A percentile compares a stretch with the other conserved stretches of the same genome.
Evolutionary conservation across 345 rosid species (phyloP).

Genomic region (Murraya paniculata): DNA sequence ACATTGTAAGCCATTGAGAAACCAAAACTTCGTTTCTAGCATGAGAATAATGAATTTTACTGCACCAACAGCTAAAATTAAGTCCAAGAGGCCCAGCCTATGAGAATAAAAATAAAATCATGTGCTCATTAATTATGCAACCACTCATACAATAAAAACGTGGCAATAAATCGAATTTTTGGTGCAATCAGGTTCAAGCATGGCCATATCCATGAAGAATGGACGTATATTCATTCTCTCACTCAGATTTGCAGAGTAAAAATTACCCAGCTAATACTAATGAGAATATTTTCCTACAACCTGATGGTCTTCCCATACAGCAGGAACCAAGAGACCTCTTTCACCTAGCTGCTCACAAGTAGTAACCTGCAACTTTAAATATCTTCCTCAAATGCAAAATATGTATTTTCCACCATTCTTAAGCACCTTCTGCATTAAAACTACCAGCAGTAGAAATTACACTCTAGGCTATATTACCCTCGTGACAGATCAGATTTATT

Average conservation of each 20-base stretch:
- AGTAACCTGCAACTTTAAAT: background rate
- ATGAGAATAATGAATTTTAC: background rate
- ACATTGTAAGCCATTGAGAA: background rate
- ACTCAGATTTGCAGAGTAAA: background rate
- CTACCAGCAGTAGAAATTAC: background rate
- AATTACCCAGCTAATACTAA: background rate
- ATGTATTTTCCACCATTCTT: background rate
- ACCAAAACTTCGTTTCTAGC: background rate
- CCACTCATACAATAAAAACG: background rate
- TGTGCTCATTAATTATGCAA: background rate
- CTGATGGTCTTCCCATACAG: background rate
- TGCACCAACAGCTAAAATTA: background rate
- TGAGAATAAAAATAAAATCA: background rate
- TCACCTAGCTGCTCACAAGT: background rate
- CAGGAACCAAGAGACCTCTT: background rate
- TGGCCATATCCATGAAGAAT: background rate
- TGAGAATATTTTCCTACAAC: background rate
- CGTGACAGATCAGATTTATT: background rate
- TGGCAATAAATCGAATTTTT: background rate
- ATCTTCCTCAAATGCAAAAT: background rate
- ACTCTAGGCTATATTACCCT: background rate
- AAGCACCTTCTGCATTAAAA: background rate
- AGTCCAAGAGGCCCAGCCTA: background rate
- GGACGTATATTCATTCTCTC: background rate
- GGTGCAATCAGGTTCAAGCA: background rate